phyloP scores from a whole-genome alignment of 345 rosid species.

The Bruguiera gymnorhiza region DNA sequence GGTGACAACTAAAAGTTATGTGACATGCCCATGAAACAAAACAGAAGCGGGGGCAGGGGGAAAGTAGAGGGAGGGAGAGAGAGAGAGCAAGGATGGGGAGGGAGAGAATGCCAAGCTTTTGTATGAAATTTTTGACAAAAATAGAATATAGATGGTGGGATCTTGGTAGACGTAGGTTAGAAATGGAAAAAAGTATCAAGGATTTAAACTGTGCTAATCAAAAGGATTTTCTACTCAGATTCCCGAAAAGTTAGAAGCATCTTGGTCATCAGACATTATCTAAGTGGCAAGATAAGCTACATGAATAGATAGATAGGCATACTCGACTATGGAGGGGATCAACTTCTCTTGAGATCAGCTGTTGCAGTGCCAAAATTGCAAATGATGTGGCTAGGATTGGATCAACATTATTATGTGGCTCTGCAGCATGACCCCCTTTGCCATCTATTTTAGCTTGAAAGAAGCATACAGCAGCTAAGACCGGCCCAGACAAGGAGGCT shows the following conservation, averaged over 20 bases:
- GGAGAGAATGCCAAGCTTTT: no score
- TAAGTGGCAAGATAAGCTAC: neutral
- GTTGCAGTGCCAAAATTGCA: slow-evolving; percentile 72
- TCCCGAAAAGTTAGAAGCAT: neutral
- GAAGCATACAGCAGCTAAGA: slow-evolving; percentile 48
- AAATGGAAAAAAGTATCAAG: neutral
- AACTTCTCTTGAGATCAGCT: slow-evolving; percentile 67
- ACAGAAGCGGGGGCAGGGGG: no score
- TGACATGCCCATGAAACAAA: no score
- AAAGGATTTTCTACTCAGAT: neutral
- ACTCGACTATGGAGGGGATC: slow-evolving; percentile 73
- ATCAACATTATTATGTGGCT: slow-evolving; percentile 50
- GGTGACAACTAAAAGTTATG: no score
- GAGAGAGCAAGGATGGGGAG: no score
- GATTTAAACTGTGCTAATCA: neutral
- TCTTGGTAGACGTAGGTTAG: neutral
- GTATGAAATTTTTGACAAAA: no score
- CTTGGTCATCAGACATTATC: neutral
- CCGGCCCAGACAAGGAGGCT: slow-evolving; percentile 53
- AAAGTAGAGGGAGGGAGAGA: no score
- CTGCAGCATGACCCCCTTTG: slow-evolving; percentile 57
- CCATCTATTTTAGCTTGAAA: slow-evolving; percentile 62
- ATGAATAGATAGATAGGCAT: neutral
- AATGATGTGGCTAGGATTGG: slow-evolving; percentile 69
- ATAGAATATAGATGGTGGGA: no score